Conservation (phyloP, 1,284 basidiomycete genomes). For the Irpex rosettiformis region DNA sequence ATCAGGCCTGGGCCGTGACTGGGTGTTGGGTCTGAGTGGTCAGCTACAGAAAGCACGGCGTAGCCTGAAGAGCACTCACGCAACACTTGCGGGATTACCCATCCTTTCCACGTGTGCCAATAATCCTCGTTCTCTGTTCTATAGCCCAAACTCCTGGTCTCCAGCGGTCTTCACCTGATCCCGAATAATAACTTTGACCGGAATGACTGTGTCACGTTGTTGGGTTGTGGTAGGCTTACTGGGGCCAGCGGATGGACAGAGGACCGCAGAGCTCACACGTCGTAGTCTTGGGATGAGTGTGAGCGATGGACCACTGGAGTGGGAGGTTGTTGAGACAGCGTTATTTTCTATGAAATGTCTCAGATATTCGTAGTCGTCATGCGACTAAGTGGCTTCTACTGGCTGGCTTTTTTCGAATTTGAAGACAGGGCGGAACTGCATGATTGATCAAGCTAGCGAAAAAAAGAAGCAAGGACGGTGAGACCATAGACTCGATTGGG, state of each 20-base stretch:
- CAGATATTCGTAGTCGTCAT: background rate
- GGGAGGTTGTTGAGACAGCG: no score
- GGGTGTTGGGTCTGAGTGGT: background rate
- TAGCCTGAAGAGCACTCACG: slow-evolving; percentile 2
- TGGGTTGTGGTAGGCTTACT: no score
- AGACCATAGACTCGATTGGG: background rate
- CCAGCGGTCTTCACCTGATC: background rate
- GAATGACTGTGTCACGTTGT: no score
- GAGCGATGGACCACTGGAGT: background rate
- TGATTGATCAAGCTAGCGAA: background rate
- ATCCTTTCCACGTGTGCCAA: background rate
- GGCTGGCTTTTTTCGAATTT: background rate
- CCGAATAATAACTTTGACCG: no score
- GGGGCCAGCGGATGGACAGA: background rate
- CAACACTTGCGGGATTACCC: slow-evolving; percentile 10
- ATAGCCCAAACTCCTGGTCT: background rate
- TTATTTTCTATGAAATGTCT: no score
- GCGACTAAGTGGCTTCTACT: background rate
- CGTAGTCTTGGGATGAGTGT: background rate
- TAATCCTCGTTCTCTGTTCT: background rate
- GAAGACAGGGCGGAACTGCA: background rate
- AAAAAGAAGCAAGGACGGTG: background rate
- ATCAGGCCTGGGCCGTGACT: slow-evolving; percentile 40
- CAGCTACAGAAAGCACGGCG: background rate
- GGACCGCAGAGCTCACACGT: background rate